phyloP scores from a whole-genome alignment of 2,329 filamentous ascomycete species.

The Penicillium sp. region DNA sequence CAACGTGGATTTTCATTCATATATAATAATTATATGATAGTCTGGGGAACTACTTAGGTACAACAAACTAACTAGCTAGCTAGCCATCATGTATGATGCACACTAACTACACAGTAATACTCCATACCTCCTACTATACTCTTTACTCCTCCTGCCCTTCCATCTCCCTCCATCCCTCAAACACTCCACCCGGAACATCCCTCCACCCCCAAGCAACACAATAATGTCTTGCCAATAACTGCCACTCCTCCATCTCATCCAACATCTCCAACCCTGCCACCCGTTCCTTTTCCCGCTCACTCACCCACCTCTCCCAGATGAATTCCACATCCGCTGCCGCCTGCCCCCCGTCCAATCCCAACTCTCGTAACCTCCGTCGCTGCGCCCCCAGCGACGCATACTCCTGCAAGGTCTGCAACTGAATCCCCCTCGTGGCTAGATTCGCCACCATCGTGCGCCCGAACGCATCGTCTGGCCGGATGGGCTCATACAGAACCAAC shows the following conservation, averaged over 20 bases:
- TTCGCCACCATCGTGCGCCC: slow-evolving; percentile 89
- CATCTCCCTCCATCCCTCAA: slow-evolving; percentile 33
- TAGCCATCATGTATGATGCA: too few relatives aligned
- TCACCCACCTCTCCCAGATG: slow-evolving; percentile 72
- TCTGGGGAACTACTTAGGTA: too few relatives aligned
- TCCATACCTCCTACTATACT: too few relatives aligned
- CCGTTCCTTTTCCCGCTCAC: slow-evolving; percentile 61
- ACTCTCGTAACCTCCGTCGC: slow-evolving; percentile 53
- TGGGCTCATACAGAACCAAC: slow-evolving; percentile 79
- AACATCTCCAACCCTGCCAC: slow-evolving; percentile 74
- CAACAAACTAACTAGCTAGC: too few relatives aligned
- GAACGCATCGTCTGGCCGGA: slow-evolving; percentile 74
- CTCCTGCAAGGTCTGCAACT: slow-evolving; percentile 68
- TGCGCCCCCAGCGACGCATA: slow-evolving; percentile 65
- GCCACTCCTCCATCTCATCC: slow-evolving; percentile 93
- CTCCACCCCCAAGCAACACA: slow-evolving; percentile 82
- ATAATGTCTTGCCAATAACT: slow-evolving; percentile 78
- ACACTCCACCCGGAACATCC: slow-evolving; percentile 20
- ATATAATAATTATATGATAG: too few relatives aligned
- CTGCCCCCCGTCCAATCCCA: slow-evolving; percentile 55
- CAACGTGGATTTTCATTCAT: too few relatives aligned
- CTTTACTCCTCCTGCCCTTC: too few relatives aligned
- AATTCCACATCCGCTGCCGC: slow-evolving; percentile 53
- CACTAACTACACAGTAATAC: too few relatives aligned
- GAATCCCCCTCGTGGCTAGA: slow-evolving; percentile 69